A percentile compares a stretch with the other conserved stretches of the same genome.
Conservation (phyloP, 23 red algal genomes). For the Cyanidium caldarium region DNA sequence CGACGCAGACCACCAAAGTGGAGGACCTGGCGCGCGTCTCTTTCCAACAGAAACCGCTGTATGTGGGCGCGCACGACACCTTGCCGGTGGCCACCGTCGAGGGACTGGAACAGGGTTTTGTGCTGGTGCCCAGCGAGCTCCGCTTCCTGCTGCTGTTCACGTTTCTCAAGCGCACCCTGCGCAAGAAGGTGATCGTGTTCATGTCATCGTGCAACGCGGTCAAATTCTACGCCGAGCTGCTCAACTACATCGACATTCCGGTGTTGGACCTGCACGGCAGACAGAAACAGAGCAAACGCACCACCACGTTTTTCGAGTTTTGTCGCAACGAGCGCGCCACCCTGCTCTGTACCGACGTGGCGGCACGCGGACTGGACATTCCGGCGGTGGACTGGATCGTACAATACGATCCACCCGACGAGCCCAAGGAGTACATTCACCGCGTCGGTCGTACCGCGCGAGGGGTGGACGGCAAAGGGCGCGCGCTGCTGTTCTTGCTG, state of each 20-base stretch:
- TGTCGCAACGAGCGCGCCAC: slow-evolving; percentile 51
- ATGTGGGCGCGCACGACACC: slow-evolving; percentile 82
- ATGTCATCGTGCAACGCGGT: slow-evolving; percentile 95
- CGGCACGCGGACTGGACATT: slow-evolving; percentile 93
- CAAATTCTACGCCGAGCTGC: slow-evolving; percentile 89
- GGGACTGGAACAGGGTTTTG: slow-evolving; percentile 88
- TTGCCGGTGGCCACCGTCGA: slow-evolving; percentile 50
- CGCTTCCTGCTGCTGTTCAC: slow-evolving; percentile 87
- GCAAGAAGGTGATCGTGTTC: slow-evolving; percentile 98
- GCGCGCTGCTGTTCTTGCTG: slow-evolving; percentile 80
- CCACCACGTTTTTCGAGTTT: slow-evolving; percentile 92
- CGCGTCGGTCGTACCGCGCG: slow-evolving; percentile 91
- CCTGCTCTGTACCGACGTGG: slow-evolving; percentile 94
- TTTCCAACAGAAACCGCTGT: slow-evolving; percentile 79
- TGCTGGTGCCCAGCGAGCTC: slow-evolving; percentile 54
- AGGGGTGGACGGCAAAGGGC: slow-evolving; percentile 70
- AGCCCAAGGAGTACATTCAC: slow-evolving; percentile 99
- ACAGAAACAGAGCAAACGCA: slow-evolving; percentile 98
- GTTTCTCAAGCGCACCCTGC: slow-evolving; percentile 65
- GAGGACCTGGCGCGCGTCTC: slow-evolving; percentile 84
- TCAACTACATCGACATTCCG: slow-evolving; percentile 94
- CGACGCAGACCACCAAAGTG: slow-evolving; percentile 95
- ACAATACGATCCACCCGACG: slow-evolving; percentile 94
- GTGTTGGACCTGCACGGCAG: slow-evolving; percentile 86
- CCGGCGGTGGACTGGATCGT: slow-evolving; percentile 98